Conservation (phyloP, 495 filamentous ascomycete species). For the Acidomyces sp. region DNA sequence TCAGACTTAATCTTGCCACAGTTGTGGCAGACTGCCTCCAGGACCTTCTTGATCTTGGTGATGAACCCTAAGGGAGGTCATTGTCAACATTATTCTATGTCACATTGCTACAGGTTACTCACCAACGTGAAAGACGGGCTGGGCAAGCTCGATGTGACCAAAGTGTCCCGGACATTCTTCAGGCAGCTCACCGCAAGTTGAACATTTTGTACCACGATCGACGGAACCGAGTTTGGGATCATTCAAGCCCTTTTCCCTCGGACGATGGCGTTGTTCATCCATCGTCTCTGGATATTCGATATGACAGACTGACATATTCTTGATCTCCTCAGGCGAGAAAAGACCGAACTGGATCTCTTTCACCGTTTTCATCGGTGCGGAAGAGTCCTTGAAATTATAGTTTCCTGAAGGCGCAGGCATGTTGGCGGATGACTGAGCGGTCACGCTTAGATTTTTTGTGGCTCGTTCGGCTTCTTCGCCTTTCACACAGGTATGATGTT, state of each 20-base stretch:
- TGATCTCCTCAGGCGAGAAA: constrained; percentile 92
- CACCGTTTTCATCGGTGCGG: constrained; percentile 87
- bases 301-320: constrained; percentile 86
- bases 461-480: background rate
- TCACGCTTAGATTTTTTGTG: constrained; percentile 1
- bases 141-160: constrained; percentile 90
- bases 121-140: constrained; percentile 85
- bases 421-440: background rate
- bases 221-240: constrained; percentile 90
- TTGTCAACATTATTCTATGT: too few relatives aligned
- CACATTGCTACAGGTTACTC: too few relatives aligned
- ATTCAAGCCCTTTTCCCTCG: constrained; percentile 78
- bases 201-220: constrained; percentile 84
- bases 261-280: constrained; percentile 82
- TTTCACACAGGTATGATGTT: too few relatives aligned
- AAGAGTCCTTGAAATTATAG: constrained; percentile 79
- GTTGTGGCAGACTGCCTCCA: constrained; percentile 96
- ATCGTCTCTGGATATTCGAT: constrained; percentile 96
- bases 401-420: constrained; percentile 37
- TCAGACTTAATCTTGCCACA: constrained; percentile 91
- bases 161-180: constrained; percentile 95
- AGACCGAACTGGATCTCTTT: constrained; percentile 98
- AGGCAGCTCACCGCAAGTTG: constrained; percentile 87
- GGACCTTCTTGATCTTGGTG: constrained; percentile 92
- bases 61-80: too few relatives aligned